Evolutionary conservation across 495 filamentous ascomycete species (phyloP).

Genomic region (Penicillium coprophilum): DNA sequence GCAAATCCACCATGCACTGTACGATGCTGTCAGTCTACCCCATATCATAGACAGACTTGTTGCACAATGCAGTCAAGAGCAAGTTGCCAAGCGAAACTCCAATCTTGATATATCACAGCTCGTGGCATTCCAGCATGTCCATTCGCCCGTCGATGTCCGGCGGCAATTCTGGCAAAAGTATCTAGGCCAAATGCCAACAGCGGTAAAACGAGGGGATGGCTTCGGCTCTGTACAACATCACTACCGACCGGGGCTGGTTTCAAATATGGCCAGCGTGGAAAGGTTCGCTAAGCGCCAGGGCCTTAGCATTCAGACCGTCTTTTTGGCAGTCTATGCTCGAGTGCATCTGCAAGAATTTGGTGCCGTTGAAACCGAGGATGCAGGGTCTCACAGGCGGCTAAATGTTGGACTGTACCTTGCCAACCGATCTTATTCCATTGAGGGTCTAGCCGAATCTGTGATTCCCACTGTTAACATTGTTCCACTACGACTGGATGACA

Average conservation of each 20-base stretch:
- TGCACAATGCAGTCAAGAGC: conserved; percentile 16
- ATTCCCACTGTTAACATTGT: conserved; percentile 40
- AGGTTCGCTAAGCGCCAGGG: conserved; percentile 28
- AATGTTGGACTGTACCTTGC: conserved; percentile 38
- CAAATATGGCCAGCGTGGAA: conserved; percentile 30
- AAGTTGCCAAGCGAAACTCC: conserved; percentile 5
- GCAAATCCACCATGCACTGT: conserved; percentile 41
- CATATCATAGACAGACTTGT: conserved; percentile 26
- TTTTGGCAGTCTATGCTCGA: conserved; percentile 37
- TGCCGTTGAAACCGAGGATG: conserved; percentile 3
- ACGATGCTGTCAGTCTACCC: conserved; percentile 37
- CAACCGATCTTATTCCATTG: conserved; percentile 32
- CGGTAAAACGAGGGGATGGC: conserved; percentile 2
- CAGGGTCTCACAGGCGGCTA: conserved; percentile 8
- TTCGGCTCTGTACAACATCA: conserved; percentile 27
- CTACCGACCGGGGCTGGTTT: conserved; percentile 33
- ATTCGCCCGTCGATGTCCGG: conserved; percentile 27
- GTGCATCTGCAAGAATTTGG: conserved; percentile 24
- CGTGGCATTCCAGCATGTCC: conserved; percentile 31
- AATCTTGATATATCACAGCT: conserved; percentile 27
- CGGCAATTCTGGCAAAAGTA: conserved; percentile 36
- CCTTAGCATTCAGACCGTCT: conserved; percentile 36
- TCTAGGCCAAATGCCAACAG: conserved; percentile 23
- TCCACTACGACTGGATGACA: conserved; percentile 32
- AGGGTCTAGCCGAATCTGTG: conserved; percentile 29